Conservation (phyloP, 805 yeast species). For the Teunomyces panamensis region DNA sequence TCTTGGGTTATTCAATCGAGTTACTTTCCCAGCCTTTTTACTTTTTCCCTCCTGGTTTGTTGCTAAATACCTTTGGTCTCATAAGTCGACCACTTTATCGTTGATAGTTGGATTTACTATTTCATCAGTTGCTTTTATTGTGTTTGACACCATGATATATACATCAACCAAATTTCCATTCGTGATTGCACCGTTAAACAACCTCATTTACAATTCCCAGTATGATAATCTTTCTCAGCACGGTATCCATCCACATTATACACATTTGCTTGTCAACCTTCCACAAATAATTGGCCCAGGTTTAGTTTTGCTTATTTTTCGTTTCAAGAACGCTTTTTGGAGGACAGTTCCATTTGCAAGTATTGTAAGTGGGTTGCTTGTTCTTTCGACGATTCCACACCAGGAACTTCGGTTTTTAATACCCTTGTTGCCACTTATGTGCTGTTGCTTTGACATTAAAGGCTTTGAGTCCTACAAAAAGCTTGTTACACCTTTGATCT, state of each 20-base stretch:
- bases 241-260: constrained; percentile 78
- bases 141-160: constrained; percentile 50
- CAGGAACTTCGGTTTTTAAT: constrained; percentile 88
- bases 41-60: constrained; percentile 56
- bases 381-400: constrained; percentile 77
- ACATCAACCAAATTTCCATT: constrained; percentile 8
- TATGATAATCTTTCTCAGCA: constrained; percentile 63
- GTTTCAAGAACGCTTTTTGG: constrained; percentile 33
- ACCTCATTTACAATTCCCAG: constrained; percentile 65
- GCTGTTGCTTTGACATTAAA: constrained; percentile 53
- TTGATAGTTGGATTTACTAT: constrained; percentile 27
- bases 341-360: constrained; percentile 58
- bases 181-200: constrained; percentile 74
- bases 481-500: constrained; percentile 21
- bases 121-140: constrained; percentile 37
- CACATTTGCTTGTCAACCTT: constrained; percentile 70
- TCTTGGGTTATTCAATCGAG: constrained; percentile 78
- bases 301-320: constrained; percentile 44
- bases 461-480: constrained; percentile 9
- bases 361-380: constrained; percentile 55
- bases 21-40: constrained; percentile 78
- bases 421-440: constrained; percentile 72
- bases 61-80: constrained; percentile 37
- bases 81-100: constrained; percentile 32
- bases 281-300: constrained; percentile 86